Base-by-base conservation (phyloP, 441 rosid species). In the Viola pubescens region DNA sequence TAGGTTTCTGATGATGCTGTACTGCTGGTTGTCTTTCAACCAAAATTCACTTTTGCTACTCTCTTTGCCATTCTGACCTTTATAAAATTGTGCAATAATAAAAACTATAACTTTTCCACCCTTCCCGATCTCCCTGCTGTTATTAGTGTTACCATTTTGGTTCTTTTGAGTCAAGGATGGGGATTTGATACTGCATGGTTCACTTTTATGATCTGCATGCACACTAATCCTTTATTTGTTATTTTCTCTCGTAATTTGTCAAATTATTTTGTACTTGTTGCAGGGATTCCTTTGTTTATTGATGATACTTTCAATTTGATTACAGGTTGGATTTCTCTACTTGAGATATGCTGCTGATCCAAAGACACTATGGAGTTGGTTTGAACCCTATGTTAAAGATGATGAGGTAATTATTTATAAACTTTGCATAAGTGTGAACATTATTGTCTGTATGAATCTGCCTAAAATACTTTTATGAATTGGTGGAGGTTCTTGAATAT, bases 321-420 rank as follows among this genome's bases (percentile, higher is more conserved):
- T 77, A 78, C 79, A 94, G 97, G 60, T 94, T 78, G 99, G 99
- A 67, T 94, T 94, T 71, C 83, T 90, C 48, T 94, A 90, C 71
- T 74, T 94, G 71, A 94, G 97, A 74, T 90, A 88, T 77, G 89
- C 85, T 58, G 94, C 73, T 67, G 96, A 94, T 75, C 73, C 99
- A 47, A 94, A 94, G 81, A 90, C 94, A 26, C 56, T 94, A 48
- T 94, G 97, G 97, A 79, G 77, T 73, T 94, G 97, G 95, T 90
- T 70, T 75, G 97, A 94, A 59, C 94, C 94, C 39, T 90, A 88
- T 68, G 70, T 88, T 42, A 82, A 81, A 75, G 96, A 85, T 70
- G 97, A 88, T n/a, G 97, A 88, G 97, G 99, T 94, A 81, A 34
- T 37, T 48, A 26, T 9, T 55, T 26, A 26, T 26, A 26, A 26